Evolutionary conservation across 1,139 yeast genomes (phyloP), one percentile per base, ranked within the genome.

Genomic region (Kodamaea fungicola): DNA sequence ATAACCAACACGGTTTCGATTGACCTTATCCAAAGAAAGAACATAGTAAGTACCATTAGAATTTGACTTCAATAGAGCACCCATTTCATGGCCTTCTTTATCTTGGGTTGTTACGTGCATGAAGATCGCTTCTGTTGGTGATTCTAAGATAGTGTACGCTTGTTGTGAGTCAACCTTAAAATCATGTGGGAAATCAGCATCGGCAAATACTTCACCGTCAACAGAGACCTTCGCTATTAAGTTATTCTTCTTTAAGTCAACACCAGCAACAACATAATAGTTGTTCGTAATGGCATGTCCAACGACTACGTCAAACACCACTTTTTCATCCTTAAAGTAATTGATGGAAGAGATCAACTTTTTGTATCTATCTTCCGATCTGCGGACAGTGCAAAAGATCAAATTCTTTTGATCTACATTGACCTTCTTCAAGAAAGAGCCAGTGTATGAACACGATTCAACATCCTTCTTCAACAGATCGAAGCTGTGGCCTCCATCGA

Each of bases 31-130:
- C 46, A 85, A 70, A 1, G 92, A 67, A 23, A 80, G 65, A 2
- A 86, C 92, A 56, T 86, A 90, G n/a, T 86, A 78, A 0, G 97
- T 89, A 43, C 99, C 99, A 51, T 90, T 88, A n/a, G 87, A 85
- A 55, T 92, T 90, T 1, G 96, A 87, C 54, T 92, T 92, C 51
- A 92, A 68, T n/a, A 94, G 67, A 0, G 88, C 70, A 7, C 98
- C 98, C 60, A 60, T 82, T 50, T 88, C 95, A 8, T 63, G 57
- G 7, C 74, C 78, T 0, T 54, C 42, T 6, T 67, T 69, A 21
- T 65, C 58, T 46, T 70, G 71, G 0, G 89, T 81, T 1, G 96
- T 85, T 6, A 89, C 85, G 57, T 89, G 97, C 64, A 92, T 59
- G 59, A 90, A 84, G 6, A 92, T 69, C 0, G 96, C 78, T 27